Base-by-base conservation (phyloP, 179 eudicot species). In the Silene noctiflora region DNA sequence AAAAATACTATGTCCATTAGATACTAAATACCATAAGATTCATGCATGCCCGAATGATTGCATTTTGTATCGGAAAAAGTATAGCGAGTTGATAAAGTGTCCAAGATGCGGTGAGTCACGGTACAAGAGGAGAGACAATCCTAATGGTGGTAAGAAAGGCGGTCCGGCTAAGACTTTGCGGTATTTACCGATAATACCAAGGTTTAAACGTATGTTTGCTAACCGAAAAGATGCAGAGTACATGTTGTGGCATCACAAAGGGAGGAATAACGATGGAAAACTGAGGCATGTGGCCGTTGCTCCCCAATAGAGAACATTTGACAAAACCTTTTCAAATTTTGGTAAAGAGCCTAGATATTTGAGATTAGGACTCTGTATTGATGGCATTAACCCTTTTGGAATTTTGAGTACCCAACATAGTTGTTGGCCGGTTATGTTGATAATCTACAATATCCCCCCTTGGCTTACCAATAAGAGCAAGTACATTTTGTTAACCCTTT, bases 201-300 rank as follows among this genome's bases (percentile, higher is more conserved):
- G 22, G 22, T 58, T 58, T n/a, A 55, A 55, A n/a, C n/a, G 60
- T 14, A 5, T 55, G 20, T 55, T 55, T 55, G 60, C 60, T 5
- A 55, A 55, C 11, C 60, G 1, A 17, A 55, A 55, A 17, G 20
- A 55, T n/a, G 60, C 60, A 2, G 20, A 17, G 60, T 6, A n/a
- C 60, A 16, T 55, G 20, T 4, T 16, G 20, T 55, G 60, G 60
- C 60, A 55, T 55, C 3, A 35, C 1, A 44, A 35, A 20, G 48
- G 71, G 7, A 67, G 20, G 51, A 67, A 67, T 10, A 67, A 17
- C n/a, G 71, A 67, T 67, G 71, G 71, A 0, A 29, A 35, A 16
- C 39, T n/a, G 21, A 55, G 17, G 27, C 71, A 67, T 67, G 48
- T 8, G 14, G 53, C 21, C n/a, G 25, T 35, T 35, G 39, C 53